Conservation (phyloP, 345 rosid species). For the Camelina laxa region DNA sequence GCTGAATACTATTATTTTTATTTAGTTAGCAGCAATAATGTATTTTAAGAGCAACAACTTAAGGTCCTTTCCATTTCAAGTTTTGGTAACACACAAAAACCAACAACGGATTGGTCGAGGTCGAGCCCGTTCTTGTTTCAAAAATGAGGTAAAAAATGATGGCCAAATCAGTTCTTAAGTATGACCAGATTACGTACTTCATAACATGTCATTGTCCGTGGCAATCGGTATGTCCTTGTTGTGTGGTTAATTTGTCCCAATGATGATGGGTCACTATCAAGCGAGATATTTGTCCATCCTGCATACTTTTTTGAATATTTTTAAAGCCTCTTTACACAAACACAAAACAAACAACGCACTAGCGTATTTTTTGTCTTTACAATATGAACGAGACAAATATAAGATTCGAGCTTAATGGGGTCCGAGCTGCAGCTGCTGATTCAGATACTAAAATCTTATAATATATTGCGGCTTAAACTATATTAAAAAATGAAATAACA, state of each 20-base stretch:
- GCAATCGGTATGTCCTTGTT: conserved; percentile 8
- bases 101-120: background rate
- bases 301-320: conserved; percentile 30
- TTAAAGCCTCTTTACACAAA: background rate
- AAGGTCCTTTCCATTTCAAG: background rate
- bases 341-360: background rate
- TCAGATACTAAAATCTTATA: background rate
- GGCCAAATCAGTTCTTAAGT: background rate
- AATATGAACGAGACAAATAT: conserved; percentile 25
- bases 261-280: conserved; percentile 25
- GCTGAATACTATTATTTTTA: background rate
- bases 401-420: conserved; percentile 12
- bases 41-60: too few species aligned
- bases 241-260: background rate
- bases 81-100: background rate
- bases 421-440: background rate
- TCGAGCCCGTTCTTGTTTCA: background rate
- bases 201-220: background rate
- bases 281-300: conserved; percentile 22
- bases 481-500: background rate
- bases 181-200: background rate
- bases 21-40: background rate
- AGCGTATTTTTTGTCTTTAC: conserved; percentile 11
- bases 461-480: background rate
- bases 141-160: background rate